phyloP scores from a whole-genome alignment of 208 protist genomes.

The Trypanosoma scelopori region DNA sequence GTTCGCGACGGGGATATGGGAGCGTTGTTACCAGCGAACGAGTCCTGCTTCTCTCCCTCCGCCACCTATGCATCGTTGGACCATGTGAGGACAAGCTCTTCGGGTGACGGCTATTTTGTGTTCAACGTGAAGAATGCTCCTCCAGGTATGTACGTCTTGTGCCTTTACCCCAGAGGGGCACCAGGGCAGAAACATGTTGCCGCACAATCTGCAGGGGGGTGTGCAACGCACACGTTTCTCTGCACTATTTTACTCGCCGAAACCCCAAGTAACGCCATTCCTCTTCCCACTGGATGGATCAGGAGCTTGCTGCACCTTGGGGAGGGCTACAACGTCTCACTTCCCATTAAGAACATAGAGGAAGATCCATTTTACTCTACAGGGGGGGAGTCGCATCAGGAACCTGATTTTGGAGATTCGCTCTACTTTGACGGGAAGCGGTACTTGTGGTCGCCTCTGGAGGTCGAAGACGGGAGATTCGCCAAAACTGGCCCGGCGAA shows the following conservation, averaged over 20 bases:
- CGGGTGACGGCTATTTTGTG: background rate
- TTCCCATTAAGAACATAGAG: conserved; percentile 3
- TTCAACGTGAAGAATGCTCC: conserved; percentile 7
- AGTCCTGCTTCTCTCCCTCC: conserved; percentile 1
- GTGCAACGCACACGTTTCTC: conserved; percentile 11
- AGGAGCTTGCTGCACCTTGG: conserved; percentile 12
- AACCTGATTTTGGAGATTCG: conserved; percentile 16
- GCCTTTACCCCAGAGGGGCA: background rate
- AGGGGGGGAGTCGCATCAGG: conserved; percentile 8
- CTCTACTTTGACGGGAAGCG: background rate
- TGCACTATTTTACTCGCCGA: conserved; percentile 1
- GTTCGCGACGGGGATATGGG: conserved; percentile 5
- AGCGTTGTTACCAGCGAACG: conserved; percentile 1
- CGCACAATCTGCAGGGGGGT: background rate
- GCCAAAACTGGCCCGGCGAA: background rate
- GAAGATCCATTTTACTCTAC: conserved; percentile 11
- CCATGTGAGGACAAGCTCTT: conserved; percentile 1
- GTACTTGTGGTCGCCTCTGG: conserved; percentile 8
- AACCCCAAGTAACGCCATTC: conserved; percentile 13
- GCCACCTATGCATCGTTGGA: background rate
- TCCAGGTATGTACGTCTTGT: conserved; percentile 6
- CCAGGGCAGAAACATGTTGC: conserved; percentile 10
- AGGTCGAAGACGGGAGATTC: conserved; percentile 13
- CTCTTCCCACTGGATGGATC: conserved; percentile 12
- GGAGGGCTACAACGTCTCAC: conserved; percentile 4